Percentiles rank a stretch among this genome's conserved stretches.
Conservation (phyloP, 148 eudicot species). For the Vaccinium darrowii region DNA sequence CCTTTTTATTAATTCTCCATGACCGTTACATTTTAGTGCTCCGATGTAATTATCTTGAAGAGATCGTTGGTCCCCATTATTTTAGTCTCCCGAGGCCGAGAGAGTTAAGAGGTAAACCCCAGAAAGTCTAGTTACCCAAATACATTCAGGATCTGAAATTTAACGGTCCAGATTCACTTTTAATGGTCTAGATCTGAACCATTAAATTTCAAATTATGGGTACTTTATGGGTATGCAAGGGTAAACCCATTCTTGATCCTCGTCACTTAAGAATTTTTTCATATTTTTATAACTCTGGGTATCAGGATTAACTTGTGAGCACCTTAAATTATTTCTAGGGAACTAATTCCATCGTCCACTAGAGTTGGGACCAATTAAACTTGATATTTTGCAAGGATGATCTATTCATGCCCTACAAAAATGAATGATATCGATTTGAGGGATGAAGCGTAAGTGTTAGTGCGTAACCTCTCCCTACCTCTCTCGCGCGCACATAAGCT, state of each 20-base stretch:
- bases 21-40: neutral
- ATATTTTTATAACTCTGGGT: neutral
- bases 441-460: no score
- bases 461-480: no score
- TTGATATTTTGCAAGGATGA: neutral
- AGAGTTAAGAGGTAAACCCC: neutral
- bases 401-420: neutral
- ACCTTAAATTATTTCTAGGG: neutral
- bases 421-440: no score
- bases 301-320: neutral
- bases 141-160: no score
- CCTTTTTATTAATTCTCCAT: neutral
- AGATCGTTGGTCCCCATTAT: neutral
- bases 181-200: no score
- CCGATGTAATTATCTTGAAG: neutral
- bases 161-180: no score
- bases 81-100: neutral
- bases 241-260: neutral
- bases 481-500: no score
- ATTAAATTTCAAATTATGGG: neutral
- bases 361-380: neutral
- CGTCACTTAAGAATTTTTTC: no score
- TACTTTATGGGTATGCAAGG: neutral
- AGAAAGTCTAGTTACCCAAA: no score
- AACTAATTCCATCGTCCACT: neutral